phyloP scores from a whole-genome alignment of 208 protist genomes.

The Leishmania aethiopica region DNA sequence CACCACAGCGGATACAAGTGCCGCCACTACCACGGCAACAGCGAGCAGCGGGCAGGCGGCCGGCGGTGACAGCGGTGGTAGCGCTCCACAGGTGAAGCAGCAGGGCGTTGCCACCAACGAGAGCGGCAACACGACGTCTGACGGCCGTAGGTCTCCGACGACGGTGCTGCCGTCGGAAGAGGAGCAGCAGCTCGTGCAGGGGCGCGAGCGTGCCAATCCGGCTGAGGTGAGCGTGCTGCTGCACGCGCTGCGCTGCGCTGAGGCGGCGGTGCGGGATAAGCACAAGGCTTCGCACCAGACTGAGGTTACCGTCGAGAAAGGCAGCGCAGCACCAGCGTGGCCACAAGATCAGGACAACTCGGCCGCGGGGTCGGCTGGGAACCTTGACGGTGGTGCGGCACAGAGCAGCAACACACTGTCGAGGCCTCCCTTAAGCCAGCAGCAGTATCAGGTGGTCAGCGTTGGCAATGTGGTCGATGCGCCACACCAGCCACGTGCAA shows the following conservation, averaged over 20 bases:
- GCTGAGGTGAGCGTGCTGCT: conserved; percentile 29
- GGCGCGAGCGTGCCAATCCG: background rate
- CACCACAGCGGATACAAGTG: background rate
- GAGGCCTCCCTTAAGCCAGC: background rate
- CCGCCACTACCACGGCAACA: no score
- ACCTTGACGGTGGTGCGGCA: background rate
- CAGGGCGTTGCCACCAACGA: background rate
- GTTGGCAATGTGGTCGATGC: background rate
- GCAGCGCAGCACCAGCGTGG: background rate
- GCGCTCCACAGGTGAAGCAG: background rate
- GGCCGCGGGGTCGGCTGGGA: background rate
- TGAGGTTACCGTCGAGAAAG: background rate
- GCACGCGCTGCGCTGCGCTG: conserved; percentile 26
- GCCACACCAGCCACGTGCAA: background rate
- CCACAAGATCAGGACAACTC: background rate
- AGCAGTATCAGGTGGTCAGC: background rate
- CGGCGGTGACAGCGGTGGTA: background rate
- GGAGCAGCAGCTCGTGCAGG: conserved; percentile 1
- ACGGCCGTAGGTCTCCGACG: conserved; percentile 22
- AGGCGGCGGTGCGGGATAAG: conserved; percentile 4
- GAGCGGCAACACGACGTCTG: conserved; percentile 11
- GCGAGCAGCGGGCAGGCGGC: background rate
- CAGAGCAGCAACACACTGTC: background rate
- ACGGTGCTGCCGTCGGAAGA: conserved; percentile 12
- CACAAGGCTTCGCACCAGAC: background rate